Evolutionary conservation across 768 basidiomycete genomes (phyloP), one percentile per base, ranked within the genome.

Genomic region (Nidula microcarpa): DNA sequence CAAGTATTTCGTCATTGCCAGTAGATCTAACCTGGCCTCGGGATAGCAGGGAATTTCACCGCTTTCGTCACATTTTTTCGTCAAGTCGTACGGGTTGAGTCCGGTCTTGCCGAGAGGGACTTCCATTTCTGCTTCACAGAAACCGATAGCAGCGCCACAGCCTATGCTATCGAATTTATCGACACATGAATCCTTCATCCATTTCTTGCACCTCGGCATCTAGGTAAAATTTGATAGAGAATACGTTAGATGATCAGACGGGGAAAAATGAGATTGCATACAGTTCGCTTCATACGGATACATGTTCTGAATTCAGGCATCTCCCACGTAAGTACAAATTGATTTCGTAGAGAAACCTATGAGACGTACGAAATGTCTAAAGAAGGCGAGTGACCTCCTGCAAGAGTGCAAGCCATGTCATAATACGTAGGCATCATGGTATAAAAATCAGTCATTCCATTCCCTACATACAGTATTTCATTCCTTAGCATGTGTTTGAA

Each of bases 11-110:
- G 43, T 37, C 47, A 13, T 33, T 14, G 10, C 32, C 49, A n/a
- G 9, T 8, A 50, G 11, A 41, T 41, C 53, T 32, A 53, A 72
- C 70, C 55, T 62, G 7, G 74, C 82, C n/a, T 81, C 70, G 1
- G 82, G 80, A 59, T 87, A 85, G 64, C 86, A 89, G 8, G 86
- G 73, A 0, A 73, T 74, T 2, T 76, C 77, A 1, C 50, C 58
- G 8, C 79, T 63, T 35, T 66, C 61, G 52, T 79, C 76, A 53
- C 87, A 89, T 34, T 72, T 66, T 60, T 78, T 76, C 59, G 78
- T 84, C 49, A 92, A 78, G 60, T 91, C 87, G 61, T 91, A 90
- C 2, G 79, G 81, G 62, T 85, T 84, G 63, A 70, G 67, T 10
- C 73, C 75, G 75, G 48, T 37, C 8, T 47, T 6, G 5, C 45